These are phyloP conservation scores for Panicum hallii DNA, from an alignment of 202 grass and related monocot species.

Conservation along the genomic window DNA sequence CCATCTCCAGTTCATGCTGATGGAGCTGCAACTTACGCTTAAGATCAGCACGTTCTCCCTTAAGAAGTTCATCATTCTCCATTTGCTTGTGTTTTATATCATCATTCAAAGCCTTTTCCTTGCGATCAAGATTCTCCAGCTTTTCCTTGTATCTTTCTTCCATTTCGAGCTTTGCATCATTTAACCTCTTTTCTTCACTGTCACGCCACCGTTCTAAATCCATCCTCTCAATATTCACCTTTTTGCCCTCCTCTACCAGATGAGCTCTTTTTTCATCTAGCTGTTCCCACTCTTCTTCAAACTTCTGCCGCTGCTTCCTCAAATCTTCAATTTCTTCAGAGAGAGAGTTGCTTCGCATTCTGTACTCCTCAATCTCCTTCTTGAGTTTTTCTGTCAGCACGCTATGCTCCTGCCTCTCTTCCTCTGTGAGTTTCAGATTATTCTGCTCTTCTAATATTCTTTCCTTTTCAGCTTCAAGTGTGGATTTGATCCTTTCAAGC, in stretches of 20 bases:
- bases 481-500: conserved; percentile 65
- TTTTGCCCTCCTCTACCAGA: conserved; percentile 66
- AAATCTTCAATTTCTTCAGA: conserved; percentile 82
- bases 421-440: conserved; percentile 69
- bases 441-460: conserved; percentile 72
- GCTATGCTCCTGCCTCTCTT: conserved; percentile 79
- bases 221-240: conserved; percentile 64
- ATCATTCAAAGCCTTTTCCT: conserved; percentile 66
- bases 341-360: conserved; percentile 75
- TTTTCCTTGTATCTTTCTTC: conserved; percentile 60
- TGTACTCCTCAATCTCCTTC: conserved; percentile 92
- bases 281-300: conserved; percentile 95
- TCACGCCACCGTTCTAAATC: conserved; percentile 75
- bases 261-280: conserved; percentile 82
- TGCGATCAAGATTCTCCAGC: conserved; percentile 58
- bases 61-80: conserved; percentile 69
- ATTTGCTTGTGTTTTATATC: conserved; percentile 62
- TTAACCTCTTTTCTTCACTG: conserved; percentile 76
- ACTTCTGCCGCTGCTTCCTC: conserved; percentile 73
- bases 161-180: conserved; percentile 55
- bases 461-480: conserved; percentile 67
- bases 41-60: conserved; percentile 68
- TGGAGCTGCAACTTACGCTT: conserved; percentile 70
- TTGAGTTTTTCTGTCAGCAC: conserved; percentile 64
- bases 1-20: conserved; percentile 81